These are phyloP conservation scores for Suillus americanus DNA, from an alignment of 768 basidiomycete genomes.

Conservation along the genomic window DNA sequence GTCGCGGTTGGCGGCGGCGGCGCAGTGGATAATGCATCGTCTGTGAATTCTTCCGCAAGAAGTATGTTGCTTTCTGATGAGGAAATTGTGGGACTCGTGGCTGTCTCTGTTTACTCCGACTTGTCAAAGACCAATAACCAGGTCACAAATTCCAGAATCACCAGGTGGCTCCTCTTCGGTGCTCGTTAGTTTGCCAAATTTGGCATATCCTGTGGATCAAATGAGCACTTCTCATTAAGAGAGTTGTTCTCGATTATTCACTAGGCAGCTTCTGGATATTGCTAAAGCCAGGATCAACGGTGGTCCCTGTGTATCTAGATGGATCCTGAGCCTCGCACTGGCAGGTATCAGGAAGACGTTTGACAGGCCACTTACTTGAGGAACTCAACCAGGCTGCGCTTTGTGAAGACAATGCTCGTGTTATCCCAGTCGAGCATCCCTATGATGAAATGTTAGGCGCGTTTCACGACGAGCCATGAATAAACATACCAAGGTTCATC, in stretches of 20 bases:
- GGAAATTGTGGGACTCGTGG: slow-evolving; percentile 10
- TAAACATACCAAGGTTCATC: slow-evolving; percentile 53
- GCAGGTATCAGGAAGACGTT: not conserved
- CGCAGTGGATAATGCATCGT: slow-evolving; percentile 59
- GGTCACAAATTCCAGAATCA: slow-evolving; percentile 14
- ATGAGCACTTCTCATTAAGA: not conserved
- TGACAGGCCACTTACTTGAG: slow-evolving; percentile 51
- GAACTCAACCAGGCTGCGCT: slow-evolving; percentile 74
- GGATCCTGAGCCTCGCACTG: slow-evolving; percentile 25
- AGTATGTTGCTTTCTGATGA: slow-evolving; percentile 7
- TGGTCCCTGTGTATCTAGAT: slow-evolving; percentile 67
- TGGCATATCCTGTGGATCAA: slow-evolving; percentile 59
- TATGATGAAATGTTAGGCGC: slow-evolving; percentile 21
- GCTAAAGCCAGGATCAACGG: slow-evolving; percentile 72
- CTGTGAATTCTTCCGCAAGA: slow-evolving; percentile 41
- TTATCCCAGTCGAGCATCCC: slow-evolving; percentile 83
- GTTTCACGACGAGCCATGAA: not conserved
- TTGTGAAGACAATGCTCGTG: slow-evolving; percentile 77
- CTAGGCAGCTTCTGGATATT: slow-evolving; percentile 78
- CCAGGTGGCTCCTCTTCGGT: slow-evolving; percentile 28
- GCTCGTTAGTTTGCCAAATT: slow-evolving; percentile 55
- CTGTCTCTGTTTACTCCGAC: slow-evolving; percentile 13
- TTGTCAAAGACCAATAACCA: slow-evolving; percentile 7
- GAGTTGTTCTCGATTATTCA: slow-evolving; percentile 30
- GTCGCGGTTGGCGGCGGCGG: slow-evolving; percentile 40